These are phyloP conservation scores for Fistulifera pelliculosa DNA, from an alignment of 108 stramenopile species.

Conservation along the genomic window DNA sequence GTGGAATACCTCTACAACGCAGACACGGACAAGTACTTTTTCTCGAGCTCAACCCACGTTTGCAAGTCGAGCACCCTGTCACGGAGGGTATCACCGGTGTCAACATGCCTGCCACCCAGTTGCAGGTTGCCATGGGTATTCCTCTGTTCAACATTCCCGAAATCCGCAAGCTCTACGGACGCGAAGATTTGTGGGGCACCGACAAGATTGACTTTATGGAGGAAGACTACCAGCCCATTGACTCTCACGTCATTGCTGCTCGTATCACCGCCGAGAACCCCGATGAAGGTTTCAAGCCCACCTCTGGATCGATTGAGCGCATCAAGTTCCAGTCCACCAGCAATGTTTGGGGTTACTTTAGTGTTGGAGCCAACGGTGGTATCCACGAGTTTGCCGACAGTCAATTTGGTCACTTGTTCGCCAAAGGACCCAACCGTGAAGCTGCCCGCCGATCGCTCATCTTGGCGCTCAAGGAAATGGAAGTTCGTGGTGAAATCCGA, in stretches of 20 bases:
- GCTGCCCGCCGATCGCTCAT: slow-evolving; percentile 91
- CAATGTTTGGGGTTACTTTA: slow-evolving; percentile 97
- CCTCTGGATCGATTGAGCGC: slow-evolving; percentile 91
- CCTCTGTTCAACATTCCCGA: slow-evolving; percentile 91
- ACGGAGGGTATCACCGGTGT: slow-evolving; percentile 88
- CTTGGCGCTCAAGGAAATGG: slow-evolving; percentile 94
- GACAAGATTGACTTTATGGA: slow-evolving; percentile 89
- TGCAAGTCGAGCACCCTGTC: slow-evolving; percentile 96
- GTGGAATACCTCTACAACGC: slow-evolving; percentile 98
- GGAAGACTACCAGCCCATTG: slow-evolving; percentile 75
- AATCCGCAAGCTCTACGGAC: slow-evolving; percentile 81
- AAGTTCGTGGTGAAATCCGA: slow-evolving; percentile 97
- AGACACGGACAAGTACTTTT: slow-evolving; percentile 87
- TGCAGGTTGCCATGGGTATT: slow-evolving; percentile 98
- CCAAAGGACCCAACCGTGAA: slow-evolving; percentile 92
- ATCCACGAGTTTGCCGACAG: slow-evolving; percentile 98
- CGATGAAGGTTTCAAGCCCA: slow-evolving; percentile 98
- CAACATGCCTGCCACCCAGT: slow-evolving; percentile 90
- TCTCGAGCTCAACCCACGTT: slow-evolving; percentile 98
- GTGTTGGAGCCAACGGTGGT: slow-evolving; percentile 94
- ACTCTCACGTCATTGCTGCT: slow-evolving; percentile 94
- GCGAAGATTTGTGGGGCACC: slow-evolving; percentile 56
- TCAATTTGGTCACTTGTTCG: slow-evolving; percentile 98
- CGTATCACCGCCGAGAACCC: slow-evolving; percentile 99
- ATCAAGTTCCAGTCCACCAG: slow-evolving; percentile 98